These are phyloP conservation scores for Flaveria bidentis DNA, from an alignment of 129 eudicot genomes.

Conservation along the genomic window DNA sequence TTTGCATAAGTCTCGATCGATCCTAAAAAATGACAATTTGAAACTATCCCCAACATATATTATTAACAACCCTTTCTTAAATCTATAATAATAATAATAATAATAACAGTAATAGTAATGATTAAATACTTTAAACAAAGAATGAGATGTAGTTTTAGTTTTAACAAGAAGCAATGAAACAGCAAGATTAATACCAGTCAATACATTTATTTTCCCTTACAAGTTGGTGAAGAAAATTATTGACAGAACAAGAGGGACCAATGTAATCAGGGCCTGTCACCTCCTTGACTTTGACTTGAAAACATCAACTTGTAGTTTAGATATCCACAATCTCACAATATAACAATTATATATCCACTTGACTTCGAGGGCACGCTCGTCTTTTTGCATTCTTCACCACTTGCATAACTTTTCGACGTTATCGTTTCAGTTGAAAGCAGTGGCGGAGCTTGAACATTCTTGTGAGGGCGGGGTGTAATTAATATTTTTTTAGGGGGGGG, in stretches of 20 bases:
- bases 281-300: slow-evolving; percentile 85
- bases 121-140: too few species aligned
- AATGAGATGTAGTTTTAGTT: background rate
- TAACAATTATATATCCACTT: slow-evolving; percentile 57
- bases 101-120: too few species aligned
- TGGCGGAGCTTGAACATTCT: too few species aligned
- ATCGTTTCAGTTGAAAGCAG: slow-evolving; percentile 39
- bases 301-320: slow-evolving; percentile 39
- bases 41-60: too few species aligned
- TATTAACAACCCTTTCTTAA: too few species aligned
- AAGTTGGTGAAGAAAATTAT: slow-evolving; percentile 34
- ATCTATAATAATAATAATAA: too few species aligned
- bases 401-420: slow-evolving; percentile 41
- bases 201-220: slow-evolving; percentile 25
- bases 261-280: slow-evolving; percentile 82
- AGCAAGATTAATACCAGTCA: background rate
- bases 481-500: too few species aligned
- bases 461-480: too few species aligned
- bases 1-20: too few species aligned
- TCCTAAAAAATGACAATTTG: too few species aligned
- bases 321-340: slow-evolving; percentile 71
- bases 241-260: slow-evolving; percentile 37
- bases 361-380: slow-evolving; percentile 42
- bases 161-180: background rate
- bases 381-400: slow-evolving; percentile 61